phyloP scores from a whole-genome alignment of 1,284 basidiomycete genomes.

The Leccinum pachyderme region DNA sequence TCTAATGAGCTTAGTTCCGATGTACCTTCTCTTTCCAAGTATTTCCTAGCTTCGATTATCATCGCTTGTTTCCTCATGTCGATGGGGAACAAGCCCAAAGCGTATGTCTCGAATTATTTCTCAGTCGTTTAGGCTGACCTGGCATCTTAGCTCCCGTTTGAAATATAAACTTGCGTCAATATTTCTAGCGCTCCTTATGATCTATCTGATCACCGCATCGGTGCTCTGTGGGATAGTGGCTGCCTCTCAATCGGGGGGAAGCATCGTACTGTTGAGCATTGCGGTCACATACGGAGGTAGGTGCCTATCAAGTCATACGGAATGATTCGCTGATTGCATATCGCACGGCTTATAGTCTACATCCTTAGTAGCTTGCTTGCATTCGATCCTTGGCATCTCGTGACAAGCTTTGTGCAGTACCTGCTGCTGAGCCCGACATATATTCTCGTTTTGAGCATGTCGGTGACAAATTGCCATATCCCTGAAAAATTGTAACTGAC shows the following conservation, averaged over 20 bases:
- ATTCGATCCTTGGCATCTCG: constrained; percentile 90
- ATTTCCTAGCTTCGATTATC: constrained; percentile 81
- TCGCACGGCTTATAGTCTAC: constrained; percentile 51
- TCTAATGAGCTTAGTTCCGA: constrained; percentile 6
- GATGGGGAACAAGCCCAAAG: constrained; percentile 94
- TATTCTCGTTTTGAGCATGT: constrained; percentile 86
- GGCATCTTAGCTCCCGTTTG: constrained; percentile 59
- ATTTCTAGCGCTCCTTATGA: constrained; percentile 75
- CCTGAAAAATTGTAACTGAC: constrained; percentile 3
- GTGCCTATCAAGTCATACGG: constrained; percentile 19
- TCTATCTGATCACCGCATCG: constrained; percentile 79
- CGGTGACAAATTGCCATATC: constrained; percentile 29
- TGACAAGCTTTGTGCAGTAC: constrained; percentile 91
- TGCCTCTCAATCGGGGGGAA: constrained; percentile 57
- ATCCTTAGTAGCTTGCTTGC: constrained; percentile 79
- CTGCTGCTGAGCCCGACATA: constrained; percentile 87
- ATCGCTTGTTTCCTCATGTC: constrained; percentile 91
- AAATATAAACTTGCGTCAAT: constrained; percentile 85
- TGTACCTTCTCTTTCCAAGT: constrained; percentile 46
- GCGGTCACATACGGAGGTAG: constrained; percentile 81
- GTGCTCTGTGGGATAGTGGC: constrained; percentile 74
- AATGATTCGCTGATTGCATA: constrained; percentile 2
- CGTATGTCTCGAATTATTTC: constrained; percentile 44
- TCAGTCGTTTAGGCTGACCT: not conserved
- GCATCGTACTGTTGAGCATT: constrained; percentile 82